Conservation (phyloP, 2,329 filamentous ascomycete genomes). For the Fusarium pininemorale region DNA sequence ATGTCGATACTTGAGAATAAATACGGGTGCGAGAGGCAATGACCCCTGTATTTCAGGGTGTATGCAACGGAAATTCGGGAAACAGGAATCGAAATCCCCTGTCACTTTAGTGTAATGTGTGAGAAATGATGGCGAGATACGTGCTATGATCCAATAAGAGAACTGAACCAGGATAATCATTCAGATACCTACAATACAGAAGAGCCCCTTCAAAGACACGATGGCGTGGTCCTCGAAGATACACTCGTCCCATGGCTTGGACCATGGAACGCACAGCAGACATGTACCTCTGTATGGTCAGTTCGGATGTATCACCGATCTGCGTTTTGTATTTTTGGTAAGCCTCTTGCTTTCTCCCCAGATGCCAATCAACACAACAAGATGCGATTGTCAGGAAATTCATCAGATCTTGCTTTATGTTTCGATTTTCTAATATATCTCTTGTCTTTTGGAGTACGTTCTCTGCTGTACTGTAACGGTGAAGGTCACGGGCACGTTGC, state of each 20-base stretch:
- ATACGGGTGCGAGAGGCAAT: neutral
- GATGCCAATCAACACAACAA: neutral
- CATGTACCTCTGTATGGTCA: neutral
- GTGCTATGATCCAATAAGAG: neutral
- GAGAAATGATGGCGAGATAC: neutral
- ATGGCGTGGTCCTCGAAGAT: neutral
- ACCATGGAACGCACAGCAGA: neutral
- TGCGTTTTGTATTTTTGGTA: neutral
- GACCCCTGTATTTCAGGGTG: neutral
- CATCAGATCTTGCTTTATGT: neutral
- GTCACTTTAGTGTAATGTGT: neutral
- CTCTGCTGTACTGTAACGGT: neutral
- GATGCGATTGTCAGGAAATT: neutral
- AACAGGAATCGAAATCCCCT: neutral
- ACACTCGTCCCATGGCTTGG: neutral
- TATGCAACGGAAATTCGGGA: neutral
- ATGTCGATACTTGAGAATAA: neutral
- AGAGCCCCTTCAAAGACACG: neutral
- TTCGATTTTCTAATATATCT: neutral
- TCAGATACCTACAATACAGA: neutral
- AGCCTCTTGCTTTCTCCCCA: neutral
- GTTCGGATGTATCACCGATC: neutral
- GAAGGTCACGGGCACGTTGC: neutral
- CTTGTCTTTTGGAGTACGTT: neutral
- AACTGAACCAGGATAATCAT: rapidly evolving